Evolutionary conservation across 2,329 filamentous ascomycete genomes (phyloP).

Genomic region (Aspergillus sp.): DNA sequence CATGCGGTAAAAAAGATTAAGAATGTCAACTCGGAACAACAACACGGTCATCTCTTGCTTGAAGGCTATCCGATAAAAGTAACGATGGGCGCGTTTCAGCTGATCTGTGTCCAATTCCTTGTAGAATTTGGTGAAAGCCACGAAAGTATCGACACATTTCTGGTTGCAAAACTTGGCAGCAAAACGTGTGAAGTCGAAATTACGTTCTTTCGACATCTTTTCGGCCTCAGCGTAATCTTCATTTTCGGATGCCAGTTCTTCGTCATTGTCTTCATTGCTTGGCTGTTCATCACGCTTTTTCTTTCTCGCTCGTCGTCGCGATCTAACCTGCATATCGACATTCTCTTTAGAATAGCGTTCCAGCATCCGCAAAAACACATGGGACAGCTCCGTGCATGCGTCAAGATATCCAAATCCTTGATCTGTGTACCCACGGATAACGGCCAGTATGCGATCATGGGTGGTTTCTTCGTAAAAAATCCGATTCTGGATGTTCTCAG

Average conservation of each 20-base stretch:
- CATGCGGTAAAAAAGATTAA: slow-evolving; percentile 84
- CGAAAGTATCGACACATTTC: slow-evolving; percentile 83
- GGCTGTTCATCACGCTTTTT: slow-evolving; percentile 59
- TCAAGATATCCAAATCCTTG: slow-evolving; percentile 94
- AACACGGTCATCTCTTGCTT: slow-evolving; percentile 90
- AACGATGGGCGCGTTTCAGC: slow-evolving; percentile 87
- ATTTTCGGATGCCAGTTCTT: slow-evolving; percentile 60
- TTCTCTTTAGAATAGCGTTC: slow-evolving; percentile 96
- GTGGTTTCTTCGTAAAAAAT: slow-evolving; percentile 99
- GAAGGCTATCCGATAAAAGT: slow-evolving; percentile 90
- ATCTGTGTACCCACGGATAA: slow-evolving; percentile 84
- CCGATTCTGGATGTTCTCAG: slow-evolving; percentile 91
- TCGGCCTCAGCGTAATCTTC: slow-evolving; percentile 75
- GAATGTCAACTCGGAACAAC: slow-evolving; percentile 86
- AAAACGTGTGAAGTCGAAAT: slow-evolving; percentile 90
- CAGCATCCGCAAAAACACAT: slow-evolving; percentile 88
- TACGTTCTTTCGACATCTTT: slow-evolving; percentile 73
- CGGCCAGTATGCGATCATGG: slow-evolving; percentile 79
- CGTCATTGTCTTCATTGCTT: slow-evolving; percentile 47
- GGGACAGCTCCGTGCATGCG: slow-evolving; percentile 82
- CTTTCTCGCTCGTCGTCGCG: slow-evolving; percentile 68
- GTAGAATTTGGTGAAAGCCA: slow-evolving; percentile 77
- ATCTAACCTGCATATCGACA: slow-evolving; percentile 86
- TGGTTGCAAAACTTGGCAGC: slow-evolving; percentile 78
- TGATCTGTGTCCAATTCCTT: slow-evolving; percentile 75